Conservation (phyloP, 768 basidiomycete species). For the Russula sp. region DNA sequence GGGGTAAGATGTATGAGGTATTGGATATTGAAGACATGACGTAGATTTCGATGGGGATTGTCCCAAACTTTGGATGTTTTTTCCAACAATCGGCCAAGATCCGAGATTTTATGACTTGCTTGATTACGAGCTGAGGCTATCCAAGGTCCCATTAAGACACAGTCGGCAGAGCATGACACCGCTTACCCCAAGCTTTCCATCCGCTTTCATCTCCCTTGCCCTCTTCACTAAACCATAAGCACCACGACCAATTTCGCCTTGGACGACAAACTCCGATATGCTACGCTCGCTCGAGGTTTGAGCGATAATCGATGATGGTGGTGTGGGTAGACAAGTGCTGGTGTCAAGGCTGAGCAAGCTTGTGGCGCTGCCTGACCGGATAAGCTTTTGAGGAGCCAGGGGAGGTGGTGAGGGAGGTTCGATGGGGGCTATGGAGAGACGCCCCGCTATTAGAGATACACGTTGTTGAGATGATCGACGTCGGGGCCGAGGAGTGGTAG, state of each 20-base stretch:
- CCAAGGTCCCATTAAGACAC: slow-evolving; percentile 23
- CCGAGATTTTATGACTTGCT: slow-evolving; percentile 96
- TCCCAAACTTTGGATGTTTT: slow-evolving; percentile 88
- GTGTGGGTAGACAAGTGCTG: slow-evolving; percentile 60
- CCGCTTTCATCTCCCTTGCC: slow-evolving; percentile 65
- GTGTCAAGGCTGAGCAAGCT: slow-evolving; percentile 53
- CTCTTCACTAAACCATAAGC: slow-evolving; percentile 95
- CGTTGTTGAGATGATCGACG: slow-evolving; percentile 78
- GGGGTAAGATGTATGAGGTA: slow-evolving; percentile 69
- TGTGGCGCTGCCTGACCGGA: slow-evolving; percentile 54
- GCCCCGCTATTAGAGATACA: slow-evolving; percentile 76
- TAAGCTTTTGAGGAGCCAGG: slow-evolving; percentile 52
- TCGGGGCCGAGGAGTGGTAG: slow-evolving; percentile 57
- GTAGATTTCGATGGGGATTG: slow-evolving; percentile 96
- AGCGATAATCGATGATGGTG: slow-evolving; percentile 36
- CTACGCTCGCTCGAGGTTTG: slow-evolving; percentile 50
- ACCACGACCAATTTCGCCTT: slow-evolving; percentile 85
- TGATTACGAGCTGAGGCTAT: slow-evolving; percentile 88
- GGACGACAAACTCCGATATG: slow-evolving; percentile 81
- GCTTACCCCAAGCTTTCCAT: slow-evolving; percentile 81
- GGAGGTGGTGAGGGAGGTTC: slow-evolving; percentile 65
- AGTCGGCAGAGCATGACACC: slow-evolving; percentile 8
- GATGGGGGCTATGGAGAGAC: slow-evolving; percentile 68
- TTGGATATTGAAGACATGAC: slow-evolving; percentile 88
- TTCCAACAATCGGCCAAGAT: slow-evolving; percentile 99